Conservation (phyloP, 1,284 basidiomycete genomes). For the Mycena sp. region DNA sequence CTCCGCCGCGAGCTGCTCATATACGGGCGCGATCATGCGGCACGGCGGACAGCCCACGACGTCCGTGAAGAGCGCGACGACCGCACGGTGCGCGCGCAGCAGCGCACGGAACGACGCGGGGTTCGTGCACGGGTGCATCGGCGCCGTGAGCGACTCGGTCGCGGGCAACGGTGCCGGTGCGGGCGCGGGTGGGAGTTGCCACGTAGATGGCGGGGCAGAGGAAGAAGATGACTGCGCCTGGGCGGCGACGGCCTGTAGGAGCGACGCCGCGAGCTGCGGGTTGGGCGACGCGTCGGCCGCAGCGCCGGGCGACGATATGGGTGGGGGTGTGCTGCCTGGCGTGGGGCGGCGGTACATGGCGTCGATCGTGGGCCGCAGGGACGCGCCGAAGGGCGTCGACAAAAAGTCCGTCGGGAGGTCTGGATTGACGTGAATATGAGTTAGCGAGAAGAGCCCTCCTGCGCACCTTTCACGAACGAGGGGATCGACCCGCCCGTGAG, state of each 20-base stretch:
- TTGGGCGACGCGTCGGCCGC: constrained; percentile 49
- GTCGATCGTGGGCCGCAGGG: constrained; percentile 88
- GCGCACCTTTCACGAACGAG: constrained; percentile 75
- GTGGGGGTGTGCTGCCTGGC: no score
- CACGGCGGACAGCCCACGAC: constrained; percentile 54
- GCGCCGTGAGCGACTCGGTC: constrained; percentile 63
- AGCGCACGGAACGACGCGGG: constrained; percentile 53
- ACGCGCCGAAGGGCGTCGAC: constrained; percentile 89
- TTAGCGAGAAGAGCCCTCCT: neutral
- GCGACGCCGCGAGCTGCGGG: constrained; percentile 62
- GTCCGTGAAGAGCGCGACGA: constrained; percentile 57
- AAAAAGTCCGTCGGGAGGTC: constrained; percentile 91
- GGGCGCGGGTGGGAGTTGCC: no score
- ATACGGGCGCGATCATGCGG: constrained; percentile 57
- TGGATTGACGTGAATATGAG: constrained; percentile 40
- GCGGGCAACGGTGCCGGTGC: constrained; percentile 42
- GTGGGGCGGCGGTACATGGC: constrained; percentile 81
- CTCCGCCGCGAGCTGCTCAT: constrained; percentile 55
- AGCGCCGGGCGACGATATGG: constrained; percentile 53
- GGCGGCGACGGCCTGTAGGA: constrained; percentile 72
- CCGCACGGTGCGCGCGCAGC: constrained; percentile 53
- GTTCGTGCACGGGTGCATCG: constrained; percentile 64
- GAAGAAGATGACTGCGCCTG: constrained; percentile 41
- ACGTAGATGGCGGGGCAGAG: constrained; percentile 34
- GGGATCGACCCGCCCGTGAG: constrained; percentile 85